Base-by-base conservation (phyloP, 2,329 filamentous ascomycete species). In the Ciborinia camelliae region DNA sequence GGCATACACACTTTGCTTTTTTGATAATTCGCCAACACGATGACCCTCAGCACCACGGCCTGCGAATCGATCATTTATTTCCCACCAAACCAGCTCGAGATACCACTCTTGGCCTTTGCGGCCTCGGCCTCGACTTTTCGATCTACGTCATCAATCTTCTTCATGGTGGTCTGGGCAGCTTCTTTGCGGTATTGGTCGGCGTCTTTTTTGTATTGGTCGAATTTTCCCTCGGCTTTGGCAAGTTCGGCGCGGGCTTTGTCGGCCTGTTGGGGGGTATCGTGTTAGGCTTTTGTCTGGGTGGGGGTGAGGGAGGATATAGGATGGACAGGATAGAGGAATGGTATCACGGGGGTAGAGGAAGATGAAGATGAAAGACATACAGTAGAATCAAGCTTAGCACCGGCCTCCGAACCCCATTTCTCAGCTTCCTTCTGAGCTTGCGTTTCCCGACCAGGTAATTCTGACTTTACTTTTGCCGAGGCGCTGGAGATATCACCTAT, bases 21-120 rank as follows among this genome's bases (percentile, higher is more conserved):
- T 55, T 41, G 35, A 32, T 41, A 9, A 55, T 14, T 8, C 52
- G n/a, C 14, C 35, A 9, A 12, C 2, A 37, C 7, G n/a, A n/a
- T 37, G 35, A 41, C 12, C 39, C 39, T 54, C 32, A 18, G n/a
- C 30, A n/a, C n/a, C n/a, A n/a, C n/a, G n/a, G n/a, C n/a, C n/a
- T n/a, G n/a, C n/a, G n/a, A n/a, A n/a, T n/a, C n/a, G n/a, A n/a
- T 15, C 32, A 59, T 69, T 70, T 84, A 85, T 68, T 84, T 80
- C 61, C 84, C 84, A 65, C 92, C 89, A 74, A 97, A 96, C 93
- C 92, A 97, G 76, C 90, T 85, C 50, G 89, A 90, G 72, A 96
- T 78, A 69, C 90, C 89, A 73, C 87, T 86, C 86, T 97, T 97
- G 52, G 92, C 90, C 81, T 97, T 90, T 60, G 87, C 79, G 4